A percentile compares a stretch with the other conserved stretches of the same genome.
phyloP scores from a whole-genome alignment of 1,139 yeast species.

The Kurtzmaniella quercitrusa region DNA sequence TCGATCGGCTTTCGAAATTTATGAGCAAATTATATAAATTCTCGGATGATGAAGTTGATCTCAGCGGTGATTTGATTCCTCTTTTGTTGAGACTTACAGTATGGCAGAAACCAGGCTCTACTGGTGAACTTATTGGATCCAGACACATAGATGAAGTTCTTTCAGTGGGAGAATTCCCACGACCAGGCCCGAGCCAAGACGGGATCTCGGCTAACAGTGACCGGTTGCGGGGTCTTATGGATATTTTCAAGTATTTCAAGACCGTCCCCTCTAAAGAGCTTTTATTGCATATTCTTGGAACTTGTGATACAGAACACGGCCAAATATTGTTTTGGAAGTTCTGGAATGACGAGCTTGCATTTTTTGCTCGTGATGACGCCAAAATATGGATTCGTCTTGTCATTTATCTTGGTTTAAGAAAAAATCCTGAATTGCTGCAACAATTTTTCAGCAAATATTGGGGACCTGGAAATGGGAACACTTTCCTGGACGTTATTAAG shows the following conservation, averaged over 20 bases:
- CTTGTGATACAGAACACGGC: constrained; percentile 9
- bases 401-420: constrained; percentile 31
- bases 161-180: constrained; percentile 9
- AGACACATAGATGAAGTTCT: constrained; percentile 21
- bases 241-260: constrained; percentile 6
- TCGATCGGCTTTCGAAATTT: constrained; percentile 25
- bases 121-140: constrained; percentile 20
- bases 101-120: constrained; percentile 8
- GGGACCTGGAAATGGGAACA: constrained; percentile 11
- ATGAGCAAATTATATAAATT: constrained; percentile 25
- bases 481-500: constrained; percentile 20
- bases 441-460: constrained; percentile 32
- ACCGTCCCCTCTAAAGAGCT: constrained; percentile 25
- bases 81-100: constrained; percentile 33
- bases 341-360: constrained; percentile 1
- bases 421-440: constrained; percentile 24
- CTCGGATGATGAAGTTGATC: constrained; percentile 20
- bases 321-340: constrained; percentile 2
- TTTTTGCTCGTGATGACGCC: background rate
- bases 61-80: constrained; percentile 29
- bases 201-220: constrained; percentile 1
- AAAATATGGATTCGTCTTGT: constrained; percentile 33
- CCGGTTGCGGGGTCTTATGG: background rate
- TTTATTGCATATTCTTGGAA: constrained; percentile 36
- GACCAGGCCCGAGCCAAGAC: background rate